These are phyloP conservation scores for Rhinocladiella similis DNA, from an alignment of 2,329 filamentous ascomycete species.

Conservation along the genomic window DNA sequence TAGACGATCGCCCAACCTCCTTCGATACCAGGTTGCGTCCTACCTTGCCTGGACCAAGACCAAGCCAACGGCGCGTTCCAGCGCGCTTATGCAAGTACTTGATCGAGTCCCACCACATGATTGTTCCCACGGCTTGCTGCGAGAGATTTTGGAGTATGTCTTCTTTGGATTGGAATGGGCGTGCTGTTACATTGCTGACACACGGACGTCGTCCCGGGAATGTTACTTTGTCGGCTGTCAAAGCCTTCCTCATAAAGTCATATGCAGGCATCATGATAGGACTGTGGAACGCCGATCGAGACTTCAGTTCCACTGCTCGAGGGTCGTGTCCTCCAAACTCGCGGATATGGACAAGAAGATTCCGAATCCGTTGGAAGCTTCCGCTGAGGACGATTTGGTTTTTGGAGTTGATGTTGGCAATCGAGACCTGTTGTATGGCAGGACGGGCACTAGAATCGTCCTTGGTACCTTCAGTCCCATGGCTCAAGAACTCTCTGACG, in stretches of 20 bases:
- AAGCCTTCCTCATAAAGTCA: slow-evolving; percentile 67
- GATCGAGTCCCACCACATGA: slow-evolving; percentile 93
- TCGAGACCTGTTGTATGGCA: slow-evolving; percentile 80
- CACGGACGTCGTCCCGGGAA: slow-evolving; percentile 77
- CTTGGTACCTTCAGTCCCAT: slow-evolving; percentile 64
- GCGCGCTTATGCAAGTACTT: slow-evolving; percentile 82
- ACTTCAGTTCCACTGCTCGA: slow-evolving; percentile 77
- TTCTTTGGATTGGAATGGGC: slow-evolving; percentile 71
- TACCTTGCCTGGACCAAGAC: slow-evolving; percentile 91
- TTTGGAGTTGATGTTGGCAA: slow-evolving; percentile 93
- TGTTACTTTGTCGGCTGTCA: slow-evolving; percentile 64
- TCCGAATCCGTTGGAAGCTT: slow-evolving; percentile 77
- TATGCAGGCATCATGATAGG: slow-evolving; percentile 87
- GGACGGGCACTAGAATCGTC: slow-evolving; percentile 67
- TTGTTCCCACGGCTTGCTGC: slow-evolving; percentile 83
- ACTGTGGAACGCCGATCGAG: slow-evolving; percentile 45
- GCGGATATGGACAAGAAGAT: slow-evolving; percentile 77
- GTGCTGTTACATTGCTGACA: slow-evolving; percentile 81
- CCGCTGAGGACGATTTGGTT: slow-evolving; percentile 95
- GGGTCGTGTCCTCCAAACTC: slow-evolving; percentile 93
- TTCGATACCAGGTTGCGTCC: slow-evolving; percentile 92
- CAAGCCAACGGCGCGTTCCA: slow-evolving; percentile 81
- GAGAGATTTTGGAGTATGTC: slow-evolving; percentile 79
- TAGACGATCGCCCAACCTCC: slow-evolving; percentile 78
- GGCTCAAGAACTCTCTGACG: slow-evolving; percentile 76